Base-by-base conservation (phyloP, 805 yeast species). In the Saccharomycopsis capsularis region DNA sequence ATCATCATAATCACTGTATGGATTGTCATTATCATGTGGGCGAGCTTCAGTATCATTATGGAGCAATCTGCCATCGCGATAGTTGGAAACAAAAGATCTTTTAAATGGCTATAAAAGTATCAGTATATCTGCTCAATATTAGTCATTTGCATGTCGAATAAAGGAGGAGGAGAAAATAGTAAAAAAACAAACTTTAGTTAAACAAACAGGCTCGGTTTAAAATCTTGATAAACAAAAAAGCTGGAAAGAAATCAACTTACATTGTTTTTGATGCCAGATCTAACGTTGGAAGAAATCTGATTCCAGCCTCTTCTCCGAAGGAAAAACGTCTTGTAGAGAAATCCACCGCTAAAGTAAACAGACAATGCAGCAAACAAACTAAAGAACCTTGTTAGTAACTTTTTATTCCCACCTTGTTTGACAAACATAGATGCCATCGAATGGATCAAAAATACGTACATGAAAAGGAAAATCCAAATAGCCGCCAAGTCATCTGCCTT, bases 401-500 rank as follows among this genome's bases (percentile, higher is more conserved):
- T 68, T n/a, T n/a, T n/a, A n/a, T n/a, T n/a, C n/a, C n/a, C n/a
- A n/a, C n/a, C n/a, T n/a, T n/a, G n/a, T n/a, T n/a, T n/a, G n/a
- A n/a, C n/a, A n/a, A n/a, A n/a, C 55, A 7, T 67, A 67, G 64
- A 69, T 48, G 56, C 68, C 59, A 59, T 66, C 39, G 66, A 55
- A 64, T 59, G 53, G 62, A 29, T 63, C 69, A 48, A 61, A 72
- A 67, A 50, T 51, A 61, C 55, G n/a, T 67, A 63, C 46, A 82
- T 81, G 38, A 78, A 67, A 16, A 78, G 53, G 55, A 84, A 81
- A 43, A 84, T 79, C 69, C 85, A 78, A 46, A 83, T 72, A 2
- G 82, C 79, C 16, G 82, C 81, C 47, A 76, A 64, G 52, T 83
- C 79, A 58, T 81, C 82, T 11, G 73, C 76, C 56, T 79, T 75